Base-by-base conservation (phyloP, 2,329 filamentous ascomycete species). In the Diaporthe helianthi region DNA sequence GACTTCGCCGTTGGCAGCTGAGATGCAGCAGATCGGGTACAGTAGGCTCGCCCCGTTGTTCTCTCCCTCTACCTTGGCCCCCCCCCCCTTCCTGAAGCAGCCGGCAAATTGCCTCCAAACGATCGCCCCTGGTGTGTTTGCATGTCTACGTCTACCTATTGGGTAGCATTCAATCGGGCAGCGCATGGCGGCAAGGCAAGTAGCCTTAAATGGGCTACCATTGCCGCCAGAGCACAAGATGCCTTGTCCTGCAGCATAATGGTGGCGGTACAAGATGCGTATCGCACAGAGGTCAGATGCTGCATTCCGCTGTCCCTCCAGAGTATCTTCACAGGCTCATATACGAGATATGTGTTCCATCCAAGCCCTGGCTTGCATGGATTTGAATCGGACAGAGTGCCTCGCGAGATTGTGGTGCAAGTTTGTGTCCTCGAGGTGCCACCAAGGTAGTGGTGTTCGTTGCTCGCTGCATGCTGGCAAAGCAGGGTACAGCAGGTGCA, bases 371-470 rank as follows among this genome's bases (percentile, higher is more conserved):
- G 41, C 44, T 60, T 65, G 51, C 55, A 70, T 44, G 49, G 46
- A 47, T 51, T 60, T 53, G 31, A 51, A 65, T 70, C 65, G 68
- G 51, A 46, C 38, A 54, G 24, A 49, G 38, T 55, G 53, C 52
- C 41, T 55, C 64, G 41, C 44, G 64, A 58, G 55, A 53, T 31
- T 58, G 69, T 68, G 29, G 69, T 68, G 65, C 69, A 70, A 68
- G 65, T 70, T 70, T 70, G 65, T 70, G 69, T 44, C 47, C 51
- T 64, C 47, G 33, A 41, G 15, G 67, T 69, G 53, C 58, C 60
- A 69, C 67, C 31, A 24, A 51, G 22, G 46, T 46, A 61, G 55
- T 65, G 60, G 67, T 36, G 51, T 24, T 65, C 60, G 41, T 44
- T 44, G 51, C 54, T 41, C 60, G 60, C n/a, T 47, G 58, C 49